Evolutionary conservation across 768 basidiomycete species (phyloP).

Genomic region (Saitozyma sp.): DNA sequence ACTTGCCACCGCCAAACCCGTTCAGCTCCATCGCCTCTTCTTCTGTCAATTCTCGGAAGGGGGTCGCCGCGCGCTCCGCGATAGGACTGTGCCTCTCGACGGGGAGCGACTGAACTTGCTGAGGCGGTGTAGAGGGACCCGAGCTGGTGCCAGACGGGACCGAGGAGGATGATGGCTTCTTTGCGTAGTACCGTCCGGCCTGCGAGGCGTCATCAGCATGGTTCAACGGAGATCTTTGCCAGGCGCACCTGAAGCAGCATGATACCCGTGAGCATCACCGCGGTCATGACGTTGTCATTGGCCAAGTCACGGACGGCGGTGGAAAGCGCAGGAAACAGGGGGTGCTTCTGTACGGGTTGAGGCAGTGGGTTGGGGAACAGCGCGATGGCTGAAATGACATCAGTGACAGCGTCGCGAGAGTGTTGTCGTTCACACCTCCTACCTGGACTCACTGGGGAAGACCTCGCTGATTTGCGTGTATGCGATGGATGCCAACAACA

Average conservation of each 20-base stretch:
- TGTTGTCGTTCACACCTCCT: background rate
- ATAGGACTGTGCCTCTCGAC: slow-evolving; percentile 11
- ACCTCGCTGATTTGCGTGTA: slow-evolving; percentile 41
- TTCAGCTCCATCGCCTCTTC: slow-evolving; percentile 38
- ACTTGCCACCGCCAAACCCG: background rate
- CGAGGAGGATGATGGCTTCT: slow-evolving; percentile 24
- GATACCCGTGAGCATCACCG: slow-evolving; percentile 53
- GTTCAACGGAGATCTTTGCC: background rate
- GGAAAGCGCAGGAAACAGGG: slow-evolving; percentile 32
- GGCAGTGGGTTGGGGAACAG: slow-evolving; percentile 37
- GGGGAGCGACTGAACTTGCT: background rate
- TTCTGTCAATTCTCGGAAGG: slow-evolving; percentile 45
- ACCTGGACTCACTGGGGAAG: slow-evolving; percentile 32
- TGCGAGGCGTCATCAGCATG: slow-evolving; percentile 10
- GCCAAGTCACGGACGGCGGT: slow-evolving; percentile 48
- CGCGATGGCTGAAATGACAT: slow-evolving; percentile 30
- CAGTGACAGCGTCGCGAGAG: background rate
- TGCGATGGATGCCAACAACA: slow-evolving; percentile 35
- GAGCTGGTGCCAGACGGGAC: slow-evolving; percentile 8
- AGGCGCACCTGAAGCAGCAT: slow-evolving; percentile 48
- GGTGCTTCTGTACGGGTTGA: slow-evolving; percentile 11
- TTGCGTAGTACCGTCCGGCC: slow-evolving; percentile 49
- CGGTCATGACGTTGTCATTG: slow-evolving; percentile 49
- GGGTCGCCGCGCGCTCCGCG: slow-evolving; percentile 32
- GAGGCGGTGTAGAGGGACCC: slow-evolving; percentile 8